Base-by-base conservation (phyloP, 2,329 filamentous ascomycete genomes). In the Fusarium sp. region DNA sequence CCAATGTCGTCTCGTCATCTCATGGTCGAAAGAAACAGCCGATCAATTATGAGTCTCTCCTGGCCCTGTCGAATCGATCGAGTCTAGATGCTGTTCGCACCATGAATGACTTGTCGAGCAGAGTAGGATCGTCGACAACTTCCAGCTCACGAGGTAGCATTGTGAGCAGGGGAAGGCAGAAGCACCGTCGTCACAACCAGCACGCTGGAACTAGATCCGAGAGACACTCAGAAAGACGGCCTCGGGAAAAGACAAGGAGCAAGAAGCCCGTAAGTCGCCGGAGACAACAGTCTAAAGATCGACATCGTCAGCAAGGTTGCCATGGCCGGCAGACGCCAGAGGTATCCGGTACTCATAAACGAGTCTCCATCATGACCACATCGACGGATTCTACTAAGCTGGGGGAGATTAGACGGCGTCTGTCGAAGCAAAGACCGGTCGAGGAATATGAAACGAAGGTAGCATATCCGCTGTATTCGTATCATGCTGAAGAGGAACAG, bases 61-160 rank as follows among this genome's bases (percentile, higher is more conserved):
- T 79, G 57, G 75, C 78, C 6, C 67, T 85, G 26, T 85, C 82
- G 4, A 79, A 78, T 54, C 70, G 77, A 4, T 83, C 81, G 0
- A 75, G 81, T 25, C 57, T 76, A n/a, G 80, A 83, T 45, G 80
- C 82, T 2, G 77, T 85, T 57, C 74, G 75, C 52, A 75, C 82
- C 7, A 84, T 85, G 50, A 77, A 81, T 46, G 75, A 77, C 13
- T 72, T 85, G 25, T 83, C 82, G 2, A 53, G 67, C 43, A 76
- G 69, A 67, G 71, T 72, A 28, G 56, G 50, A 31, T 66, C 61
- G 34, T 53, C 53, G n/a, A 29, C 48, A 46, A 68, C 35, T 41
- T 44, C 58, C 44, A 68, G 51, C 32, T 49, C 62, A 38, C 49
- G 43, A 47, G 44, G 46, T 41, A 67, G 67, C 36, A 19, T 61